These are phyloP conservation scores for Adansonia grandidieri DNA, from an alignment of 441 rosid species.

Conservation along the genomic window DNA sequence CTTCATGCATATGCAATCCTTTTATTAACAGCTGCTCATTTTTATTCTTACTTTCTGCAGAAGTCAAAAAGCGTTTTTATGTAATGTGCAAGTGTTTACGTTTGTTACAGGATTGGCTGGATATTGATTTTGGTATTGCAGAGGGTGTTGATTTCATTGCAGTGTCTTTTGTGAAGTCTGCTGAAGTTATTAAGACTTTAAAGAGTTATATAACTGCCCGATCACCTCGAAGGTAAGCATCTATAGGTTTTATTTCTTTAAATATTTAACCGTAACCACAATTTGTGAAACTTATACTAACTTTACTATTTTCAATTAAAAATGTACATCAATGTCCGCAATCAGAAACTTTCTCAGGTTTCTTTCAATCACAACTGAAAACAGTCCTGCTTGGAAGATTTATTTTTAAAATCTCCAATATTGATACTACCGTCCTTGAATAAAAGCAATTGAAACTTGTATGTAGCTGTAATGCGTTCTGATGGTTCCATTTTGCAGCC, in stretches of 20 bases:
- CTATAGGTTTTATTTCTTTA: neutral
- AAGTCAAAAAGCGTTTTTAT: neutral
- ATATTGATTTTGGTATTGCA: slow-evolving; percentile 91
- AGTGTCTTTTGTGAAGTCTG: slow-evolving; percentile 93
- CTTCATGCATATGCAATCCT: neutral
- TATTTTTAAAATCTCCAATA: neutral
- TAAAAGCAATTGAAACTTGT: neutral
- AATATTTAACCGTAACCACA: neutral
- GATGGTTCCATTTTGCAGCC: slow-evolving; percentile 46
- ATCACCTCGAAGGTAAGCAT: slow-evolving; percentile 61
- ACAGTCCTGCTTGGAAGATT: neutral
- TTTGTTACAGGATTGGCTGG: slow-evolving; percentile 84
- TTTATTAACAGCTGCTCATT: neutral
- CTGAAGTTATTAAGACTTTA: slow-evolving; percentile 90
- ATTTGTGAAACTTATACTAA: neutral
- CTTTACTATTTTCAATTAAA: neutral
- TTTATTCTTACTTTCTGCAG: slow-evolving; percentile 16
- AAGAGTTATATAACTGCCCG: slow-evolving; percentile 89
- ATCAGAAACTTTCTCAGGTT: neutral
- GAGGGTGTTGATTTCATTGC: slow-evolving; percentile 97
- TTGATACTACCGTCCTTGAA: too few species aligned
- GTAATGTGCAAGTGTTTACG: neutral
- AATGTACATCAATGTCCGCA: neutral
- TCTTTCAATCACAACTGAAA: neutral
- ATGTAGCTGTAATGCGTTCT: neutral